Percentiles rank a stretch among this genome's conserved stretches.
Conservation (phyloP, 352 stramenopile species). For the Phytopythium ostracodes region DNA sequence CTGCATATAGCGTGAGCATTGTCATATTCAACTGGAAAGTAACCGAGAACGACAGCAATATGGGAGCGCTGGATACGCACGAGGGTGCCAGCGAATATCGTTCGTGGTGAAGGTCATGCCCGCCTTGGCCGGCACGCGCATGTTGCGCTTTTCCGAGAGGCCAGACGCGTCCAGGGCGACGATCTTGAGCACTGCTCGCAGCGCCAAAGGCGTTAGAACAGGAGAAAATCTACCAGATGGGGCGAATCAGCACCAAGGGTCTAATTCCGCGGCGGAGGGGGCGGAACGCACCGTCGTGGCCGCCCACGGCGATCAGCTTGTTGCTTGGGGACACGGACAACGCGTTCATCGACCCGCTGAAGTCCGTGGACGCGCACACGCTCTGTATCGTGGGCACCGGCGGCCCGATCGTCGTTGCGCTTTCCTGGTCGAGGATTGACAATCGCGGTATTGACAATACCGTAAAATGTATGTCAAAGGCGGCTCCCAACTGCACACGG, state of each 20-base stretch:
- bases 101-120: conserved; percentile 88
- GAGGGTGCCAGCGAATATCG: conserved; percentile 86
- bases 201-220: neutral
- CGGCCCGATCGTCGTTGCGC: too few relatives aligned
- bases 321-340: conserved; percentile 84
- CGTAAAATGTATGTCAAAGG: conserved; percentile 1
- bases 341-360: conserved; percentile 80
- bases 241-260: neutral
- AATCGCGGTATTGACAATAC: neutral
- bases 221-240: neutral
- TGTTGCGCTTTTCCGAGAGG: conserved; percentile 82
- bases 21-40: too few relatives aligned
- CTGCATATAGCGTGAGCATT: too few relatives aligned
- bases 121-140: conserved; percentile 70
- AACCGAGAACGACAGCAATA: too few relatives aligned
- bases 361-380: conserved; percentile 84
- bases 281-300: conserved; percentile 62
- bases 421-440: too few relatives aligned
- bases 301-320: conserved; percentile 77
- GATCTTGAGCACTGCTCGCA: conserved; percentile 67
- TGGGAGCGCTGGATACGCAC: too few relatives aligned
- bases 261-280: neutral
- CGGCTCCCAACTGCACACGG: neutral
- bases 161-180: conserved; percentile 70
- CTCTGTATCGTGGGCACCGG: too few relatives aligned